These are phyloP conservation scores for Vaccinium myrtillus DNA, from an alignment of 148 eudicot genomes.

Conservation along the genomic window DNA sequence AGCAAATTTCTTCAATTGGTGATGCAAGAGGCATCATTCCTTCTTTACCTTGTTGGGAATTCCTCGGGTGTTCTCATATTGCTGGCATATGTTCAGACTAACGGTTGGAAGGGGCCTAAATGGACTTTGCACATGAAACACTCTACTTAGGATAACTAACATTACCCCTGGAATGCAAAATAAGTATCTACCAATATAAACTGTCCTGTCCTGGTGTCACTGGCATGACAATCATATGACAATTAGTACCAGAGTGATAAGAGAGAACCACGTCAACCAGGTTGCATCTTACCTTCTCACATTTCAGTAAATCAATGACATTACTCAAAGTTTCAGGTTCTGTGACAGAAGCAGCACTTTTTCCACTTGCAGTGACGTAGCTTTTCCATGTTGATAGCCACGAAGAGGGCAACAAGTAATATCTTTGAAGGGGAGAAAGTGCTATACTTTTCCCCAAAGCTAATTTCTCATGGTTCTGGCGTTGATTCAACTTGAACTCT, in stretches of 20 bases:
- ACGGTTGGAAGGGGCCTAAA: neutral
- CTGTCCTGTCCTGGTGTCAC: neutral
- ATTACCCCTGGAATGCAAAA: neutral
- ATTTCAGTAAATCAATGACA: constrained; percentile 50
- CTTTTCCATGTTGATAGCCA: constrained; percentile 90
- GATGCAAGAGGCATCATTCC: neutral
- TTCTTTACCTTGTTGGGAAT: neutral
- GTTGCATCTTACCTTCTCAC: constrained; percentile 57
- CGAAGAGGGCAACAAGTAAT: constrained; percentile 79
- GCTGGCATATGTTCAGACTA: neutral
- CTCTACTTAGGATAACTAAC: neutral
- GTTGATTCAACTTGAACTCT: constrained; percentile 73
- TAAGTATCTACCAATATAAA: neutral
- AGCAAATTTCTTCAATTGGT: neutral
- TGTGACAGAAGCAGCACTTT: constrained; percentile 44
- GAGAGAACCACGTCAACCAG: neutral
- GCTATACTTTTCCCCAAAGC: constrained; percentile 58
- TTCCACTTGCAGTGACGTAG: constrained; percentile 69
- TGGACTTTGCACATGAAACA: neutral
- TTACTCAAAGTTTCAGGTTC: constrained; percentile 64
- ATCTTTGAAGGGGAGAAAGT: constrained; percentile 48
- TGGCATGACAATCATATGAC: neutral
- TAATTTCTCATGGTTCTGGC: constrained; percentile 87
- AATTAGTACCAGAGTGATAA: neutral
- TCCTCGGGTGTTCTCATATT: neutral